A percentile compares a stretch with the other conserved stretches of the same genome.
Conservation (phyloP, 1,139 yeast genomes). For the Sugiyamaella japonica region DNA sequence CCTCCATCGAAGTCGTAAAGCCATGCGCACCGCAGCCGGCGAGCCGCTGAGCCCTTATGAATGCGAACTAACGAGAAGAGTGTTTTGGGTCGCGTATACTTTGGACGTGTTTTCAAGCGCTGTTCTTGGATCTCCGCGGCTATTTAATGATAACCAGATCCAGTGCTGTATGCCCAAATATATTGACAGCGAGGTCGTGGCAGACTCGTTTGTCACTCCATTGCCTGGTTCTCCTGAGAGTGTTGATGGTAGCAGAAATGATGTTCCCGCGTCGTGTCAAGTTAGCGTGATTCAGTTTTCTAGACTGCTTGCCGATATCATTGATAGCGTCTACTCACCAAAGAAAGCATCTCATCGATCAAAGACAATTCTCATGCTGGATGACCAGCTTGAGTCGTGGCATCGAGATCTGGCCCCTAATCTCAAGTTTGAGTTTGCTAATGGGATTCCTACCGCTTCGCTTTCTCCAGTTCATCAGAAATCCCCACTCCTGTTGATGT, state of each 20-base stretch:
- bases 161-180: constrained; percentile 84
- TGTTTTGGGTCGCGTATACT: constrained; percentile 82
- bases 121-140: constrained; percentile 77
- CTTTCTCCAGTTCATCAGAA: constrained; percentile 48
- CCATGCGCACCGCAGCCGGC: constrained; percentile 64
- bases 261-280: constrained; percentile 28
- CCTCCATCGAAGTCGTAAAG: constrained; percentile 84
- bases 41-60: constrained; percentile 47
- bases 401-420: constrained; percentile 64
- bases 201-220: constrained; percentile 64
- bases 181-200: constrained; percentile 54
- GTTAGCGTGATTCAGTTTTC: constrained; percentile 55
- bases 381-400: constrained; percentile 78
- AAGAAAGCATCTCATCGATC: constrained; percentile 46
- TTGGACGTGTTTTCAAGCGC: constrained; percentile 76
- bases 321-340: constrained; percentile 55
- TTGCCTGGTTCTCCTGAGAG: constrained; percentile 48
- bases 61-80: constrained; percentile 77
- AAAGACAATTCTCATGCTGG: constrained; percentile 49
- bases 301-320: constrained; percentile 68
- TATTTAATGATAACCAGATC: constrained; percentile 74
- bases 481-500: constrained; percentile 59
- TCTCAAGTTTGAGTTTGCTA: constrained; percentile 63
- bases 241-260: constrained; percentile 1
- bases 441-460: constrained; percentile 54